phyloP scores from a whole-genome alignment of 2,329 filamentous ascomycete genomes.

The Ilyonectria robusta region DNA sequence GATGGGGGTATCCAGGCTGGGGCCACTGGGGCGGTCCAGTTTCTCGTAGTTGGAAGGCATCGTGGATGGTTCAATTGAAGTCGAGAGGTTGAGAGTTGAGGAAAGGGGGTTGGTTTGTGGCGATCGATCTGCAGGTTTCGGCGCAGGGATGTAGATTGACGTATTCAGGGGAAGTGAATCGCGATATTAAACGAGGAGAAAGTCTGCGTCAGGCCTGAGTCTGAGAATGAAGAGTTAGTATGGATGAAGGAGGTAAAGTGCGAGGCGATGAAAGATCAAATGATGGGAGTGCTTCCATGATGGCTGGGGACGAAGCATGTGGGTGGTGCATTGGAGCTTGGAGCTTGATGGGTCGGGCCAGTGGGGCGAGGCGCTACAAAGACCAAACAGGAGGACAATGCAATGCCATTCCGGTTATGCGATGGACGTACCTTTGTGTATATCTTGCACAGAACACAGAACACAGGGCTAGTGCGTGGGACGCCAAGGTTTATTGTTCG shows the following conservation, averaged over 20 bases:
- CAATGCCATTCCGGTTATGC: neutral
- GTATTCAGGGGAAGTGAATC: neutral
- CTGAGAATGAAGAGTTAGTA: neutral
- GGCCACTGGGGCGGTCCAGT: constrained; percentile 42
- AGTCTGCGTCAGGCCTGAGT: neutral
- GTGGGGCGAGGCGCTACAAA: constrained; percentile 1
- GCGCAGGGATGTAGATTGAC: constrained; percentile 1
- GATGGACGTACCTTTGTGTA: constrained; percentile 6
- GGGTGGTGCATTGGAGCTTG: neutral
- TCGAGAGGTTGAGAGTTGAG: neutral
- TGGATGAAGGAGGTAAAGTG: neutral
- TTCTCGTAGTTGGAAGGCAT: constrained; percentile 49
- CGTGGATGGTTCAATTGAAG: constrained; percentile 21
- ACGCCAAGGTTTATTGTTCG: constrained; percentile 1
- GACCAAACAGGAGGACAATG: constrained; percentile 4
- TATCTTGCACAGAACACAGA: neutral
- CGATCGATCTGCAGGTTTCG: constrained; percentile 17
- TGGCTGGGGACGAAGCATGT: constrained; percentile 1
- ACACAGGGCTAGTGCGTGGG: neutral
- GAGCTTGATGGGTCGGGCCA: neutral
- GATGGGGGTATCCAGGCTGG: constrained; percentile 37
- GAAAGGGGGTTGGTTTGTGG: constrained; percentile 1
- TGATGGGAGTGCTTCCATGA: neutral
- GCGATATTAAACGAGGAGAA: neutral
- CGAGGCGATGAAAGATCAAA: neutral